A percentile compares a stretch with the other conserved stretches of the same genome.
Evolutionary conservation across 83 land plant genomes (phyloP).

Genomic region (Picea engelmannii): DNA sequence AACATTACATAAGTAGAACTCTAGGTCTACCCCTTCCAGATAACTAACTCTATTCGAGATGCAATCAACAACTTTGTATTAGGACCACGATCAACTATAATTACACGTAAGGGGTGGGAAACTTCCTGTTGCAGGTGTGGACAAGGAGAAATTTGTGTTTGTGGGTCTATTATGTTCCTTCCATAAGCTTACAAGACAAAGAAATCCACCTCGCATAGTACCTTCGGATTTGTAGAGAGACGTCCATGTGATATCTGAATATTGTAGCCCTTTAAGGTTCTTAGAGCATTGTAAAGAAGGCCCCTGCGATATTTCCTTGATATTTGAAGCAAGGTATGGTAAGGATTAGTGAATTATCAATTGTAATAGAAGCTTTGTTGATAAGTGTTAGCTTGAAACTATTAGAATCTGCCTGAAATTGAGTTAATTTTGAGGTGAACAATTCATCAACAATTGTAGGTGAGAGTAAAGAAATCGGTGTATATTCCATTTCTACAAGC

Average conservation of each 20-base stretch:
- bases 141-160: conserved; percentile 55
- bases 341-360: conserved; percentile 71
- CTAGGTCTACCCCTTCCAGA: conserved; percentile 79
- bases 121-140: conserved; percentile 32
- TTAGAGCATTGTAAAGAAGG: conserved; percentile 72
- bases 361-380: conserved; percentile 30
- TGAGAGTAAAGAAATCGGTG: conserved; percentile 36
- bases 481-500: conserved; percentile 31
- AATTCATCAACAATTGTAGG: conserved; percentile 41
- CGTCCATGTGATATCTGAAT: conserved; percentile 81
- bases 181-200: conserved; percentile 78
- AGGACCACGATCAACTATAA: conserved; percentile 69
- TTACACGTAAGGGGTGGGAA: conserved; percentile 51
- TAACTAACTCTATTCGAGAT: conserved; percentile 65
- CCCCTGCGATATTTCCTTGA: conserved; percentile 71
- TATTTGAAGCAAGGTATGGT: conserved; percentile 71
- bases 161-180: conserved; percentile 73
- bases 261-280: conserved; percentile 67
- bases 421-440: conserved; percentile 23
- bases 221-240: conserved; percentile 29
- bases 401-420: conserved; percentile 7
- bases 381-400: conserved; percentile 2
- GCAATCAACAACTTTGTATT: conserved; percentile 83
- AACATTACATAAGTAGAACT: conserved; percentile 71
- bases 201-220: conserved; percentile 63